Conservation (phyloP, 257 asterid genomes). For the Salvia miltiorrhiza region DNA sequence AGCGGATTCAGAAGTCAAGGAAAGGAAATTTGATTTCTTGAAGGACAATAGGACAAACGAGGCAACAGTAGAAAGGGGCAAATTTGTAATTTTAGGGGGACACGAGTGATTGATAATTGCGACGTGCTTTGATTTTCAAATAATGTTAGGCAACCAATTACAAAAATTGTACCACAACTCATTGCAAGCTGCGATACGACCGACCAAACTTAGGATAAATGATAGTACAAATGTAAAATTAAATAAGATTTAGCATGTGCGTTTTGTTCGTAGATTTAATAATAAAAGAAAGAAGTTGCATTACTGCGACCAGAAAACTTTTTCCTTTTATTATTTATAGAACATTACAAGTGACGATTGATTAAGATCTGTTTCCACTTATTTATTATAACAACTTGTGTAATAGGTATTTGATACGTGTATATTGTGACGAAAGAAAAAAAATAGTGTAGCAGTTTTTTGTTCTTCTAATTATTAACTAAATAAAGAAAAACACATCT, state of each 20-base stretch:
- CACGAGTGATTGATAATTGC: neutral
- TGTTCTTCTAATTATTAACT: no score
- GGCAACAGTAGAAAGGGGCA: constrained; percentile 9
- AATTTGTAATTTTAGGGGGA: neutral
- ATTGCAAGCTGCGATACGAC: constrained; percentile 5
- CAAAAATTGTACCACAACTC: constrained; percentile 20
- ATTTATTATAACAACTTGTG: neutral
- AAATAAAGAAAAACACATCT: no score
- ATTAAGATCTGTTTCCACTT: neutral
- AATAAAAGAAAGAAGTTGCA: no score
- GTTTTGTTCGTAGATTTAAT: neutral
- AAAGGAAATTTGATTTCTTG: no score
- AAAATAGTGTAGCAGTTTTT: no score
- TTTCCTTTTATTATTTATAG: no score
- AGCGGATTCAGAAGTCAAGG: no score
- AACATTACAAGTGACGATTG: neutral
- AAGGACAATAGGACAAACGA: constrained; percentile 9
- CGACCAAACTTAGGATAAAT: constrained; percentile 2
- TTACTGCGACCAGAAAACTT: no score
- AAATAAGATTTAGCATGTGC: neutral
- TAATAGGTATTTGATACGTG: no score
- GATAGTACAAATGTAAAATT: neutral
- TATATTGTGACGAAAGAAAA: no score
- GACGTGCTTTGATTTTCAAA: constrained; percentile 1
- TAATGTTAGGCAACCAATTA: constrained; percentile 15